A percentile compares a stretch with the other conserved stretches of the same genome.
These are phyloP conservation scores for Quercus cerris DNA, from an alignment of 306 rosid species.

Conservation along the genomic window DNA sequence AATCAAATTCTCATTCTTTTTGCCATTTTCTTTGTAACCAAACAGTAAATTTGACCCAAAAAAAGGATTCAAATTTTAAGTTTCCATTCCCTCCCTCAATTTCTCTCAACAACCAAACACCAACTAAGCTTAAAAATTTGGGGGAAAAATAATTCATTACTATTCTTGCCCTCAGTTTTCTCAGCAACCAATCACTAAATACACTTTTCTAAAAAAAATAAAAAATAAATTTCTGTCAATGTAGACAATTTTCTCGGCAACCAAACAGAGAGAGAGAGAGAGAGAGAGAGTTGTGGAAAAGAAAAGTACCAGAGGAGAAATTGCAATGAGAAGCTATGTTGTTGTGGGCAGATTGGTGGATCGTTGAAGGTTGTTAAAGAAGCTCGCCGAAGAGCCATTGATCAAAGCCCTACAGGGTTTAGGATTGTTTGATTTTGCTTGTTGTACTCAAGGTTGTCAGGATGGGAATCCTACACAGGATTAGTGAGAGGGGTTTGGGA, in stretches of 20 bases:
- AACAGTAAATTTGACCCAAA: neutral
- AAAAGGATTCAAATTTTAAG: neutral
- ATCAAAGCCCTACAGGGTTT: neutral
- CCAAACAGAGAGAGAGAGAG: neutral
- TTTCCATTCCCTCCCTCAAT: neutral
- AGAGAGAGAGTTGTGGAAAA: neutral
- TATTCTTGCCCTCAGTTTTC: neutral
- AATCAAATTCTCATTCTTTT: neutral
- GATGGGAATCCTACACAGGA: too few species aligned
- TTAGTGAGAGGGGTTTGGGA: too few species aligned
- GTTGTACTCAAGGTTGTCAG: too few species aligned
- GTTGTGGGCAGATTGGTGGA: neutral
- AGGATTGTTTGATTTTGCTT: too few species aligned
- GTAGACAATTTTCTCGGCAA: neutral
- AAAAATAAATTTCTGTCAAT: too few species aligned
- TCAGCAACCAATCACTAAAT: too few species aligned
- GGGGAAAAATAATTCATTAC: neutral
- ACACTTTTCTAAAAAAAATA: too few species aligned
- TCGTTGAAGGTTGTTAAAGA: neutral
- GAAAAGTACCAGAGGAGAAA: constrained; percentile 1
- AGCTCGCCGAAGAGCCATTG: neutral
- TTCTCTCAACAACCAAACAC: neutral
- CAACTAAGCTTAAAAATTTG: too few species aligned
- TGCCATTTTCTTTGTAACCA: neutral
- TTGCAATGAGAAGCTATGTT: neutral